Evolutionary conservation across 192 early-diverging fungal genomes (phyloP).

Genomic region (Backusella circina): DNA sequence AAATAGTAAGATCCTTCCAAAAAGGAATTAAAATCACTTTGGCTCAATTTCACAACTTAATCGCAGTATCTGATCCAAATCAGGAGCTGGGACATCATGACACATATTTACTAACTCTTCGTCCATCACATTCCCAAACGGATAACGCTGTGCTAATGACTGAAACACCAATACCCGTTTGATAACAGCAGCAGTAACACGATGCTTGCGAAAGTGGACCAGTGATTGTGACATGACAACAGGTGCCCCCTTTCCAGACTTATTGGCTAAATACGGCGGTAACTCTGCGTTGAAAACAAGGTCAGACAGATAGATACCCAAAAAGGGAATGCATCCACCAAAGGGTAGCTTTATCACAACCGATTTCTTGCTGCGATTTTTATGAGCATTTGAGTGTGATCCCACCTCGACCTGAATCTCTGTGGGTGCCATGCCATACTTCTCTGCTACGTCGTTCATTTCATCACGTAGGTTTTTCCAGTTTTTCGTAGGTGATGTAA

Average conservation of each 20-base stretch:
- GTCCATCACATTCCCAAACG: slow-evolving; percentile 36
- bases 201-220: slow-evolving; percentile 56
- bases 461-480: slow-evolving; percentile 54
- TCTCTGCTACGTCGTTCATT: slow-evolving; percentile 50
- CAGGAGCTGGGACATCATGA: slow-evolving; percentile 9
- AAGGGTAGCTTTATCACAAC: slow-evolving; percentile 31
- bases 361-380: not conserved
- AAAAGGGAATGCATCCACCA: slow-evolving; percentile 57
- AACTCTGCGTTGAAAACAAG: slow-evolving; percentile 54
- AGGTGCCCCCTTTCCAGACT: not conserved
- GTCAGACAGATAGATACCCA: slow-evolving; percentile 58
- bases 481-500: slow-evolving; percentile 52
- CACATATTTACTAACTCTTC: slow-evolving; percentile 33
- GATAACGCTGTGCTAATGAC: slow-evolving; percentile 45
- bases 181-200: slow-evolving; percentile 53
- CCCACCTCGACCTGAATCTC: slow-evolving; percentile 32
- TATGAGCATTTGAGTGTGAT: slow-evolving; percentile 5
- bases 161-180: slow-evolving; percentile 56
- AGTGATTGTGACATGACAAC: slow-evolving; percentile 31
- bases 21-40: not conserved
- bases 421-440: slow-evolving; percentile 44
- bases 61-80: slow-evolving; percentile 10
- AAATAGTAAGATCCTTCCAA: not conserved
- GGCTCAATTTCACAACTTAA: slow-evolving; percentile 15
- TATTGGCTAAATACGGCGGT: slow-evolving; percentile 41